These are phyloP conservation scores for Phytophthora colocasiae DNA, from an alignment of 352 stramenopile genomes.

Conservation along the genomic window DNA sequence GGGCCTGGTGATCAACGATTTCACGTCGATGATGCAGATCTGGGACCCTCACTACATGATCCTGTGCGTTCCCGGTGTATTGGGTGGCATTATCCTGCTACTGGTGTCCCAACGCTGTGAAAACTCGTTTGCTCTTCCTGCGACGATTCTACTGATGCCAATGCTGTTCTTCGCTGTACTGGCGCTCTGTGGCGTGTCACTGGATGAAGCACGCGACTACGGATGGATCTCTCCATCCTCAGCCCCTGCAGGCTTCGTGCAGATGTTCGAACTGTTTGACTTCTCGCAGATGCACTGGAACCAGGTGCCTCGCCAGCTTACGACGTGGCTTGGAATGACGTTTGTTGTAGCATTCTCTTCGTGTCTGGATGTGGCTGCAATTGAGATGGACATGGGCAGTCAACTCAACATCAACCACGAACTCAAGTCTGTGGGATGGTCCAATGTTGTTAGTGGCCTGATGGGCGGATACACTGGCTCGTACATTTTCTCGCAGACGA, in stretches of 20 bases:
- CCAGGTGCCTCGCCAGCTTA: conserved; percentile 88
- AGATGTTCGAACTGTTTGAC: conserved; percentile 92
- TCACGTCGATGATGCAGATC: conserved; percentile 82
- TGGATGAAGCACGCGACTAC: conserved; percentile 91
- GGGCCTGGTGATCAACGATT: conserved; percentile 90
- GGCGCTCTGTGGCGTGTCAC: conserved; percentile 67
- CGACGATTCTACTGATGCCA: conserved; percentile 89
- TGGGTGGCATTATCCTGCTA: conserved; percentile 87
- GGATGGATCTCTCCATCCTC: conserved; percentile 92
- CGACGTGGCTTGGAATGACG: conserved; percentile 95
- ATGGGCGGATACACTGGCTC: conserved; percentile 97
- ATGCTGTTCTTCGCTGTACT: conserved; percentile 93
- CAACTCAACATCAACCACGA: conserved; percentile 97
- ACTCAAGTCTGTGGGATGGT: conserved; percentile 94
- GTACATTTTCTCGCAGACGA: conserved; percentile 99
- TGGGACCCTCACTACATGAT: conserved; percentile 70
- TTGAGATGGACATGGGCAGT: conserved; percentile 96
- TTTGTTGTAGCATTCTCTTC: conserved; percentile 98
- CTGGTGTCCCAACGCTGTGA: conserved; percentile 83
- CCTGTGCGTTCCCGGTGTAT: conserved; percentile 85
- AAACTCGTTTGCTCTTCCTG: conserved; percentile 76
- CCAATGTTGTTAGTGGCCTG: conserved; percentile 96
- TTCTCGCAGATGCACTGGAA: conserved; percentile 93
- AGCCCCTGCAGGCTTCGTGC: conserved; percentile 58
- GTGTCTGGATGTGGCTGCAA: conserved; percentile 97